Conservation (phyloP, 306 rosid genomes). For the Castanea crenata region DNA sequence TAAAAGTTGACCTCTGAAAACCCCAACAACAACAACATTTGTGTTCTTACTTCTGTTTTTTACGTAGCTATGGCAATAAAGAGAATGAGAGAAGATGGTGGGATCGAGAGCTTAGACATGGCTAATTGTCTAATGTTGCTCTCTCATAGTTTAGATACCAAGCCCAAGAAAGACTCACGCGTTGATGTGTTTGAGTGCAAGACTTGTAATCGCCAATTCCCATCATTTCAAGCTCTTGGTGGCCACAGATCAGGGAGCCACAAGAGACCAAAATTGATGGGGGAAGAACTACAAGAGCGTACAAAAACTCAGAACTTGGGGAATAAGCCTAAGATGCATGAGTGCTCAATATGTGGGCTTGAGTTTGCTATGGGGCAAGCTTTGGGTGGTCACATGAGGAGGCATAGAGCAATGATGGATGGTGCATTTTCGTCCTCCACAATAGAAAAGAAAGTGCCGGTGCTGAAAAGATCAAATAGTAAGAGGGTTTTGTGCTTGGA, state of each 20-base stretch:
- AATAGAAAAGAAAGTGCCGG: conserved; percentile 33
- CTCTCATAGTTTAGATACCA: conserved; percentile 23
- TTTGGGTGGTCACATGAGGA: conserved; percentile 88
- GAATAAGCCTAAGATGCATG: conserved; percentile 44
- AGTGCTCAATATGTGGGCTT: conserved; percentile 66
- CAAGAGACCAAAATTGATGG: conserved; percentile 33
- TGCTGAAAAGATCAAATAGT: conserved; percentile 55
- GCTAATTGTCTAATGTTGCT: conserved; percentile 42
- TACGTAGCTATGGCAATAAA: conserved; percentile 27
- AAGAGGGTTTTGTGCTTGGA: conserved; percentile 55
- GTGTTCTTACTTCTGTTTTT: too few relatives aligned
- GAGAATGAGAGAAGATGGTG: conserved; percentile 39
- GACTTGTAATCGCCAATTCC: conserved; percentile 68
- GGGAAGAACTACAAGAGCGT: conserved; percentile 11
- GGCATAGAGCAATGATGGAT: conserved; percentile 40
- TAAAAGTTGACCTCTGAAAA: neutral
- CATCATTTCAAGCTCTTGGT: conserved; percentile 86
- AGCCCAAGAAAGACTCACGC: neutral
- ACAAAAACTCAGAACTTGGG: conserved; percentile 12
- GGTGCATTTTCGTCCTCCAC: conserved; percentile 25
- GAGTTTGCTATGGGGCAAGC: conserved; percentile 79
- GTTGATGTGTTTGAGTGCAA: conserved; percentile 59
- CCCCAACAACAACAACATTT: too few relatives aligned
- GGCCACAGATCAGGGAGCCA: conserved; percentile 87
- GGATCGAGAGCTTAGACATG: conserved; percentile 20